Evolutionary conservation across 202 grass and related monocot genomes (phyloP).

Genomic region (Saccharum hybrid): DNA sequence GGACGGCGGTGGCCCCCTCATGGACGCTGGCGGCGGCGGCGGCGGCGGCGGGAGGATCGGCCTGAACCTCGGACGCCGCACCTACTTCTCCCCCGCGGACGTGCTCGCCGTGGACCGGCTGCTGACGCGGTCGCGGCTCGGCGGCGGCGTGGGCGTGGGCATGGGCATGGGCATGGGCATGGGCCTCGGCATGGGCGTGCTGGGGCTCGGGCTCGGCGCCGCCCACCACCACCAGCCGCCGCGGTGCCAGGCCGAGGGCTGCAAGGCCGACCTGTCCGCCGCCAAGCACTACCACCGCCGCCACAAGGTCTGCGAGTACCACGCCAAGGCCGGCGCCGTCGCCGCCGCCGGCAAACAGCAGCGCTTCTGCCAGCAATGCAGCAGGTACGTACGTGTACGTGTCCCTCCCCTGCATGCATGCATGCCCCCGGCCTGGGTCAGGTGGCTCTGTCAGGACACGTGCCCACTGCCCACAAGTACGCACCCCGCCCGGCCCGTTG

Average conservation of each 20-base stretch:
- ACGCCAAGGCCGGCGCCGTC: constrained; percentile 83
- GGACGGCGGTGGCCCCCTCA: not conserved
- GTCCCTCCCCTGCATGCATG: not conserved
- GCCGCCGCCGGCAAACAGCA: constrained; percentile 67
- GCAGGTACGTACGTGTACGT: constrained; percentile 51
- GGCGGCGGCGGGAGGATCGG: constrained; percentile 53
- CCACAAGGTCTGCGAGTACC: constrained; percentile 96
- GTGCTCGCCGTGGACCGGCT: constrained; percentile 61
- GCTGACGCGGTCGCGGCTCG: constrained; percentile 46
- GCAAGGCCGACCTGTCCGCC: constrained; percentile 77
- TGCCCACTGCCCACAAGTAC: no score
- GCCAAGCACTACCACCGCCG: constrained; percentile 93
- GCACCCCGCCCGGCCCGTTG: no score
- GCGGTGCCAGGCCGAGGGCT: constrained; percentile 80
- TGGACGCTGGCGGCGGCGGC: constrained; percentile 8
- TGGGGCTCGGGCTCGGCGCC: constrained; percentile 46
- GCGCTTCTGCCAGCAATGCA: constrained; percentile 98
- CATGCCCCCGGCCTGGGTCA: not conserved
- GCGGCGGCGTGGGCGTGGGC: not conserved
- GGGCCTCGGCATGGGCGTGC: constrained; percentile 47
- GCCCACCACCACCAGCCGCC: constrained; percentile 9
- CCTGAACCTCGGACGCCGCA: constrained; percentile 67
- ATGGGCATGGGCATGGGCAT: not conserved
- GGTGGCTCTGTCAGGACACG: no score
- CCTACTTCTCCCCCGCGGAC: constrained; percentile 71